Evolutionary conservation across 345 rosid species (phyloP).

Genomic region (Eutrema yunnanense): DNA sequence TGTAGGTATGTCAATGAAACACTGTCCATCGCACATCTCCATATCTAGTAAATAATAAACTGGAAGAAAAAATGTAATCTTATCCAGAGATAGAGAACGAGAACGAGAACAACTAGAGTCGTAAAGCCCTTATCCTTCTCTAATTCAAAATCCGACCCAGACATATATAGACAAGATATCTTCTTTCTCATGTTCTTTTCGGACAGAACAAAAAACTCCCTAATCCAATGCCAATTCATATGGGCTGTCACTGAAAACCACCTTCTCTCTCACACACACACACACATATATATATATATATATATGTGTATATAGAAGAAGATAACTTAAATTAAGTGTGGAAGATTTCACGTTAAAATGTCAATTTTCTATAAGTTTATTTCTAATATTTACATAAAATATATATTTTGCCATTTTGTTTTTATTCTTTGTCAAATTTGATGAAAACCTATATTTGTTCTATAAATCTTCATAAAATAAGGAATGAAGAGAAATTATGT

Average conservation of each 20-base stretch:
- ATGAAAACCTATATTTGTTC: background rate
- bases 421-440: too few species aligned
- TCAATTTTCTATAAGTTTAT: too few species aligned
- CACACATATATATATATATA: too few species aligned
- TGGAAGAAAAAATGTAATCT: conserved; percentile 6
- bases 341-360: too few species aligned
- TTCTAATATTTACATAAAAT: too few species aligned
- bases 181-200: background rate
- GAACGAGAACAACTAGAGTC: background rate
- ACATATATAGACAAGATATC: background rate
- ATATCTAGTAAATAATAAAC: too few species aligned
- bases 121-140: conserved; percentile 26
- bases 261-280: background rate
- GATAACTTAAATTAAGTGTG: too few species aligned
- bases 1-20: too few species aligned
- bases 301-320: too few species aligned
- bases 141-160: conserved; percentile 2
- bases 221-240: conserved; percentile 15
- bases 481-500: background rate
- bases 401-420: too few species aligned
- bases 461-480: background rate
- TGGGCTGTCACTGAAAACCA: background rate
- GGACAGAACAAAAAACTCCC: background rate
- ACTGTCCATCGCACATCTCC: too few species aligned
- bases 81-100: conserved; percentile 9